A percentile compares a stretch with the other conserved stretches of the same genome.
These are phyloP conservation scores for Articulospora tetracladia DNA, from an alignment of 495 filamentous ascomycete species.

Conservation along the genomic window DNA sequence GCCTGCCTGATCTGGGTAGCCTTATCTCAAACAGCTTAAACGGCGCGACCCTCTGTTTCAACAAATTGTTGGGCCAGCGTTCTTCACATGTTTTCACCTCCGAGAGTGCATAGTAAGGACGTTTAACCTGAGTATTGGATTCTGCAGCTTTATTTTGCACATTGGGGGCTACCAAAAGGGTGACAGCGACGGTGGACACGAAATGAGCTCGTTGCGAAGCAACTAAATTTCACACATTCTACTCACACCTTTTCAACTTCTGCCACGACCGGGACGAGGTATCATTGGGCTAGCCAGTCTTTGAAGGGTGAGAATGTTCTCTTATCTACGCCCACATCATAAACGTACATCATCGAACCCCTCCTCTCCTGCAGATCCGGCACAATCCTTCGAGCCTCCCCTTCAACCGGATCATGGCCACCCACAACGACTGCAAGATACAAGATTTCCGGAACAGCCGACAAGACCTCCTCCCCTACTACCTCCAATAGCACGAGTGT, in stretches of 20 bases:
- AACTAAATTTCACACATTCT: background rate
- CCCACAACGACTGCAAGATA: conserved; percentile 19
- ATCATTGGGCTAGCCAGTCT: background rate
- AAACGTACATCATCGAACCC: conserved; percentile 50
- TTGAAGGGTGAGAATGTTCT: conserved; percentile 37
- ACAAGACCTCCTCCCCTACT: conserved; percentile 29
- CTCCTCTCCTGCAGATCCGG: conserved; percentile 39
- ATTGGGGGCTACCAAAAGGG: background rate
- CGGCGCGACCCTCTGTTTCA: background rate
- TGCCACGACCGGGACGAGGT: background rate
- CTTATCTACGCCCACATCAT: conserved; percentile 48
- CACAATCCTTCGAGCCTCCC: conserved; percentile 37
- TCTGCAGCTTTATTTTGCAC: background rate
- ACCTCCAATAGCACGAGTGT: conserved; percentile 42
- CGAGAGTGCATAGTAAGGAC: background rate
- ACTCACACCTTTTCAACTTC: background rate
- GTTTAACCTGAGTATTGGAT: background rate
- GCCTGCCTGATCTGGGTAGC: background rate
- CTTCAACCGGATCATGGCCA: conserved; percentile 29
- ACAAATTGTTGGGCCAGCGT: background rate
- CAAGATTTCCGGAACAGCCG: conserved; percentile 2
- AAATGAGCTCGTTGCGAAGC: background rate
- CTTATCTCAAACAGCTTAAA: background rate
- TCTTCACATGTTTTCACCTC: background rate
- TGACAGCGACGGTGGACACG: background rate